These are phyloP conservation scores for Rubus parviflorus DNA, from an alignment of 306 rosid genomes.

Conservation along the genomic window DNA sequence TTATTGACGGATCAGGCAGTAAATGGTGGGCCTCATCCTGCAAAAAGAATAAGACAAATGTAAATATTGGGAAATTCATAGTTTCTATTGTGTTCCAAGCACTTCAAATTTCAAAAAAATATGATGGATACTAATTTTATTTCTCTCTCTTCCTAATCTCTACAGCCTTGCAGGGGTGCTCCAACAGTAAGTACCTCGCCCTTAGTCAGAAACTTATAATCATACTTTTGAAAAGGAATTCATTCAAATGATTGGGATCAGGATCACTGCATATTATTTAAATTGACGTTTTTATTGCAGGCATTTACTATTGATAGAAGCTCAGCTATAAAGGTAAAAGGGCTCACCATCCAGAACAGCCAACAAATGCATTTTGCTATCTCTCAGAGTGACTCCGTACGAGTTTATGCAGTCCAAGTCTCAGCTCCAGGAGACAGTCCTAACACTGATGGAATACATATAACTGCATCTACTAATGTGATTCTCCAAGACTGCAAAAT, in stretches of 20 bases:
- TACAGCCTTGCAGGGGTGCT: slow-evolving; percentile 93
- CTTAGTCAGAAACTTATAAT: slow-evolving; percentile 4
- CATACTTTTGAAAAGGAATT: background rate
- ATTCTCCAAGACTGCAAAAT: slow-evolving; percentile 75
- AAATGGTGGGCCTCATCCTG: slow-evolving; percentile 99
- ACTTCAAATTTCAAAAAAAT: slow-evolving; percentile 9
- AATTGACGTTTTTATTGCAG: slow-evolving; percentile 48
- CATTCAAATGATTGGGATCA: slow-evolving; percentile 21
- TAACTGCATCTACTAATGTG: slow-evolving; percentile 84
- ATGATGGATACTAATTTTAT: background rate
- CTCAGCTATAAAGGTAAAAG: slow-evolving; percentile 64
- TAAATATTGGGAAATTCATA: slow-evolving; percentile 27
- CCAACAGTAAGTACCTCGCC: slow-evolving; percentile 75
- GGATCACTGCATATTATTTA: slow-evolving; percentile 21
- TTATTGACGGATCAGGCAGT: slow-evolving; percentile 93
- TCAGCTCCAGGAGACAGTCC: slow-evolving; percentile 90
- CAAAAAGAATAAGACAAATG: slow-evolving; percentile 88
- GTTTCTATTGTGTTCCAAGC: slow-evolving; percentile 14
- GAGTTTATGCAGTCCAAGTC: slow-evolving; percentile 60
- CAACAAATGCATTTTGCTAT: slow-evolving; percentile 91
- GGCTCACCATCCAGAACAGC: slow-evolving; percentile 78
- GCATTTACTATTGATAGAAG: slow-evolving; percentile 88
- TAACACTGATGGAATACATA: slow-evolving; percentile 94
- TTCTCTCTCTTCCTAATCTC: slow-evolving; percentile 6
- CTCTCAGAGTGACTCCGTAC: slow-evolving; percentile 62